Evolutionary conservation across 768 basidiomycete species (phyloP), one percentile per base, ranked within the genome.

Genomic region (Boletus fagicola): DNA sequence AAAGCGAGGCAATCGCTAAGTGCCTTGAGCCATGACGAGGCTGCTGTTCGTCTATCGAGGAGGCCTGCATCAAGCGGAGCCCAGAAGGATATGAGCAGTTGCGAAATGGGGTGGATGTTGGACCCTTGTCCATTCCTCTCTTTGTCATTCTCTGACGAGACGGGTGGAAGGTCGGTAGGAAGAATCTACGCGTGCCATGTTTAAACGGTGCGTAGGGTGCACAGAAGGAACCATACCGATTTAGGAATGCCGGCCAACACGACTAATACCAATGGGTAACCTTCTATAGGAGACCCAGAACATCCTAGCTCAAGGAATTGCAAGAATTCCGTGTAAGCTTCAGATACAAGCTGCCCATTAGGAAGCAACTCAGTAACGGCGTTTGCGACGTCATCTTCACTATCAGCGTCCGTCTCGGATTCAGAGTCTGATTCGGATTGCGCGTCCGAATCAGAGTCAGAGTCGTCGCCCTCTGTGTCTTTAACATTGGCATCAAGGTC

Each of bases 211-310:
- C 26, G 6, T n/a, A 50, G 39, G 51, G 10, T 48, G 55, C 52
- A 3, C 8, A 49, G 30, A 52, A 30, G 16, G 49, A 22, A 39
- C 65, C 84, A 50, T 72, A 92, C 89, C 42, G 78, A 75, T 13
- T 78, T 69, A 0, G 93, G 90, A 13, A 98, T 81, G 0, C 92
- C 94, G 2, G 92, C 90, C 15, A 98, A 68, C 26, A 94, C 78
- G 26, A 97, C 77, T 18, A 97, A 74, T 28, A 96, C 78, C 2
- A 86, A 79, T 0, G 92, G 93, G 69, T 97, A 98, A 3, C 89
- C 90, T 61, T 88, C 80, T 1, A 83, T 68, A 0, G 93, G 88
- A 5, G 87, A 83, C 1, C 89, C 88, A n/a, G 83, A 82, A 69
- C 94, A 97, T 12, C 87, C 92, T 1, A 83, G 74, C 54, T 85